phyloP scores from a whole-genome alignment of 176 grass and related monocot genomes.

The Echinochloa phyllopogon region DNA sequence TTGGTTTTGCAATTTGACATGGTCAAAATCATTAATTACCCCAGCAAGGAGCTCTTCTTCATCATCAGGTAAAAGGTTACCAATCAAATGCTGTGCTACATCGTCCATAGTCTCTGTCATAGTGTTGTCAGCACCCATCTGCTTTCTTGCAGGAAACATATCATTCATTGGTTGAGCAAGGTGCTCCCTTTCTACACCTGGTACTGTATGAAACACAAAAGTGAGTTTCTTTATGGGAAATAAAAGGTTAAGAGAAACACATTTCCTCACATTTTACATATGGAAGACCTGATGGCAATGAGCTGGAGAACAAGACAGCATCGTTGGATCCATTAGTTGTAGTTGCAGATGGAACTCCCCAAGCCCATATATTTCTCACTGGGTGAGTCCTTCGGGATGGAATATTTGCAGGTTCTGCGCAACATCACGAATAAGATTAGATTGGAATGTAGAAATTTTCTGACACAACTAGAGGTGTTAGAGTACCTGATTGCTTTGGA shows the following conservation, averaged over 20 bases:
- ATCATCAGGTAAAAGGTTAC: constrained; percentile 56
- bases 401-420: constrained; percentile 39
- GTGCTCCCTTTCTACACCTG: constrained; percentile 2
- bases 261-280: constrained; percentile 41
- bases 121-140: background rate
- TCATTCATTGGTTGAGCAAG: constrained; percentile 31
- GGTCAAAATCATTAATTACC: constrained; percentile 61
- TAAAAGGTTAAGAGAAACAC: background rate
- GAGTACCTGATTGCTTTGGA: constrained; percentile 37
- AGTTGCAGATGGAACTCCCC: constrained; percentile 43
- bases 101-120: constrained; percentile 38
- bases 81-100: constrained; percentile 41
- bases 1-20: constrained; percentile 44
- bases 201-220: constrained; percentile 25
- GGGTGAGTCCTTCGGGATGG: constrained; percentile 23
- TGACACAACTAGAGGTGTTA: background rate
- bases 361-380: constrained; percentile 33
- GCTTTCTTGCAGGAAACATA: constrained; percentile 31
- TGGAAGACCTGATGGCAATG: constrained; percentile 47
- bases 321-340: constrained; percentile 45
- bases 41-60: constrained; percentile 63
- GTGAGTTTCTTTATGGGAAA: constrained; percentile 36
- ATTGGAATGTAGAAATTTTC: constrained; percentile 7
- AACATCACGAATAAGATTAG: constrained; percentile 1
- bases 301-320: constrained; percentile 50